These are phyloP conservation scores for Durotheca rogersii DNA, from an alignment of 495 filamentous ascomycete species.

Conservation along the genomic window DNA sequence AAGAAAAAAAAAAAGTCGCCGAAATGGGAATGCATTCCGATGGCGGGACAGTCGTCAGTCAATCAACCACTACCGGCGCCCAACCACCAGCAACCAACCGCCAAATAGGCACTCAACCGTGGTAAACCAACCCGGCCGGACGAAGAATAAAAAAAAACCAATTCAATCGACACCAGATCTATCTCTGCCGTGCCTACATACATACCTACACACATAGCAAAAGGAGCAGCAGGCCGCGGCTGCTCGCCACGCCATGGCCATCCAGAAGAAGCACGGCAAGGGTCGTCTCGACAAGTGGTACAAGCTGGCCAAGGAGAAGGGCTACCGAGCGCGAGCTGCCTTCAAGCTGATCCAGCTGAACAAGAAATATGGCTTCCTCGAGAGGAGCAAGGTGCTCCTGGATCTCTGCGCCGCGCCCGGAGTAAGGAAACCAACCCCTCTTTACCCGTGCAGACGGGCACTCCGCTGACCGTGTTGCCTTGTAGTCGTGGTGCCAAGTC, in stretches of 20 bases:
- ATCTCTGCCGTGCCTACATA: not conserved
- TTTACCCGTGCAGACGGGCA: too few species aligned
- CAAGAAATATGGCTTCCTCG: conserved; percentile 97
- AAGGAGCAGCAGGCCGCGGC: not conserved
- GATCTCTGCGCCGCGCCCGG: conserved; percentile 98
- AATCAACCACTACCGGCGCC: too few species aligned
- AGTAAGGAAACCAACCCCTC: too few species aligned
- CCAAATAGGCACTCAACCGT: too few species aligned
- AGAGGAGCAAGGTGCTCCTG: conserved; percentile 91
- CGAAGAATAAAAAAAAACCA: too few species aligned
- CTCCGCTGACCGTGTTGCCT: not conserved
- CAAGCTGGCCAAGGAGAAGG: conserved; percentile 92
- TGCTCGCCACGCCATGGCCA: conserved; percentile 65
- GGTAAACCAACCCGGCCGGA: too few species aligned
- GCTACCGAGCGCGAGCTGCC: conserved; percentile 91
- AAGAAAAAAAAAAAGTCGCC: too few species aligned
- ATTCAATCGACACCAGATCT: too few species aligned
- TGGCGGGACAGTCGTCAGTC: too few species aligned
- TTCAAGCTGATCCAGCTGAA: conserved; percentile 99
- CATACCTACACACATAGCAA: not conserved
- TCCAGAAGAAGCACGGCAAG: conserved; percentile 99
- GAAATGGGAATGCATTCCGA: too few species aligned
- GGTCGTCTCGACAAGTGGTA: conserved; percentile 98
- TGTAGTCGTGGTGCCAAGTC: conserved; percentile 95
- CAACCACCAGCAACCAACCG: too few species aligned